Base-by-base conservation (phyloP, 2,329 filamentous ascomycete genomes). In the Lasiodiplodia sp. region DNA sequence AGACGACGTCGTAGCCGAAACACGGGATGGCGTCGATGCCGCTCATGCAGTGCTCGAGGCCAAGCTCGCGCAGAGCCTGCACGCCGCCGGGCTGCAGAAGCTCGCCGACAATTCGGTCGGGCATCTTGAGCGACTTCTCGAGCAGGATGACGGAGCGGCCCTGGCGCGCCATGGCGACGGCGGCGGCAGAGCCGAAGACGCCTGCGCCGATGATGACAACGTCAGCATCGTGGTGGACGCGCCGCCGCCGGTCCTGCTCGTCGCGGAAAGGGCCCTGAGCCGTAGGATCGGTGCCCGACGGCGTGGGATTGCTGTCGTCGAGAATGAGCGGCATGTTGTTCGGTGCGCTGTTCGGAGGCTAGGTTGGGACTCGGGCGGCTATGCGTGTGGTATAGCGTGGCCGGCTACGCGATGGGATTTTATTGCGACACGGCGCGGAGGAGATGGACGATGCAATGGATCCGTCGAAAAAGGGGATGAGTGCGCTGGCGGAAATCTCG, bases 51-150 rank as follows among this genome's bases (percentile, higher is more conserved):
- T 94, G 74, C 67, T 84, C 86, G 71, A 99, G 82, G 2, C 96
- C 96, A 62, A 99, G 84, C 77, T 92, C 89, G 76, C 90, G 87
- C 75, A 99, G 85, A 8, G 96, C 92, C 65, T 88, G 85, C 40
- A 97, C 90, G 62, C 96, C 96, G 63, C 96, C 96, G 0, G 96
- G 96, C 81, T 99, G 96, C 74, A 99, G 84, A 72, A 99, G 83
- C 83, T 99, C 96, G 74, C 96, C 96, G 58, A 99, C 94, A 73
- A 99, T 99, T 72, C 96, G 90, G 82, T 98, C 92, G 23, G 96
- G 96, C 83, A 98, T 91, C 81, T 93, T 93, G 81, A 98, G 85
- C 82, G 90, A 96, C 75, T 88, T 88, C 83, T 99, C 96, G 63
- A 99, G 88, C 64, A 99, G 84, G 31, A 98, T 87, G 31, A 99